These are phyloP conservation scores for Gossypium longicalyx DNA, from an alignment of 345 rosid genomes.

Conservation along the genomic window DNA sequence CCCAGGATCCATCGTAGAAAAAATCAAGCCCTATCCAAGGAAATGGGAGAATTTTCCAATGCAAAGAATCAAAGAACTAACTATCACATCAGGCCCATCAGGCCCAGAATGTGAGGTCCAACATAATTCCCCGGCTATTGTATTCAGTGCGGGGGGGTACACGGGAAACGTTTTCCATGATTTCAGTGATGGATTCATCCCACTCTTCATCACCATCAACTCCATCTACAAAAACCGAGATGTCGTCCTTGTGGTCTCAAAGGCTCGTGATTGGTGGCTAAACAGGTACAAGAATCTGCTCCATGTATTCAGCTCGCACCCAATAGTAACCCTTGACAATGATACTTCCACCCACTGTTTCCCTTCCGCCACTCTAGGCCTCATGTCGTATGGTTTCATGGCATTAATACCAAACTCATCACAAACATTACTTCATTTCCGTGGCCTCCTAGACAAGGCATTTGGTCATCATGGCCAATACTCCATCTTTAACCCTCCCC, in stretches of 20 bases:
- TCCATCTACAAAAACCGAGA: constrained; percentile 35
- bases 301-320: constrained; percentile 33
- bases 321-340: constrained; percentile 39
- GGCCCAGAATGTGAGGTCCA: constrained; percentile 27
- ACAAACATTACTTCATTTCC: constrained; percentile 40
- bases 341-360: constrained; percentile 45
- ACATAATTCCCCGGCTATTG: constrained; percentile 46
- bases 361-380: constrained; percentile 40
- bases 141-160: constrained; percentile 59
- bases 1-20: constrained; percentile 14
- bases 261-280: constrained; percentile 59
- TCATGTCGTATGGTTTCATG: constrained; percentile 51
- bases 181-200: constrained; percentile 58
- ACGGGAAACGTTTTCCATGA: constrained; percentile 66
- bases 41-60: constrained; percentile 39
- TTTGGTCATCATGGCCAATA: constrained; percentile 16
- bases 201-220: constrained; percentile 53
- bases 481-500: background rate
- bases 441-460: constrained; percentile 31
- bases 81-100: constrained; percentile 28
- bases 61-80: constrained; percentile 37
- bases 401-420: constrained; percentile 24
- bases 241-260: constrained; percentile 38
- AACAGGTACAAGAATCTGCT: constrained; percentile 38
- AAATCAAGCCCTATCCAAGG: constrained; percentile 55